Evolutionary conservation across 179 eudicot genomes (phyloP).

Genomic region (Silene noctiflora): DNA sequence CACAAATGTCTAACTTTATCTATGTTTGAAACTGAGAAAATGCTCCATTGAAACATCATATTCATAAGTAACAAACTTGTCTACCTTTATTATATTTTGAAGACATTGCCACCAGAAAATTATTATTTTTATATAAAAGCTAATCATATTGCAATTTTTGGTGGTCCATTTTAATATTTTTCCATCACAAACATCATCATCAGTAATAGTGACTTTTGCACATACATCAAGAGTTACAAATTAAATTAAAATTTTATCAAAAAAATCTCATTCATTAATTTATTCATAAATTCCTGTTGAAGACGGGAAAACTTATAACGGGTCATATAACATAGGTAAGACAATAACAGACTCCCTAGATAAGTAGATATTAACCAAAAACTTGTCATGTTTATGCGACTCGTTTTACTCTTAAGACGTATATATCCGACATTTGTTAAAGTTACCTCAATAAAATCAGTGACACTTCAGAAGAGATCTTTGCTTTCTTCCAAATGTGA

Average conservation of each 20-base stretch:
- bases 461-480: conserved; percentile 4
- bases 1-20: background rate
- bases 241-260: background rate
- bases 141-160: conserved; percentile 20
- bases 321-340: too few relatives aligned
- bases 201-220: conserved; percentile 21
- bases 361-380: too few relatives aligned
- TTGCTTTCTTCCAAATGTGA: conserved; percentile 1
- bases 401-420: too few relatives aligned
- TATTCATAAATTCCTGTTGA: background rate
- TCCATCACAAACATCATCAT: conserved; percentile 27
- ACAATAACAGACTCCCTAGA: too few relatives aligned
- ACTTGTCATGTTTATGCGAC: too few relatives aligned
- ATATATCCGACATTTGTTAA: background rate
- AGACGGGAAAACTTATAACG: background rate
- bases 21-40: conserved; percentile 9
- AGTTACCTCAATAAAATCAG: conserved; percentile 27
- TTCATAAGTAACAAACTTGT: conserved; percentile 29
- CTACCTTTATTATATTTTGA: conserved; percentile 29
- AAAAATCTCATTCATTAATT: background rate
- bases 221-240: conserved; percentile 20
- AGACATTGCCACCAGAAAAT: conserved; percentile 24
- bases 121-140: conserved; percentile 9
- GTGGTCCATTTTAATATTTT: conserved; percentile 29
- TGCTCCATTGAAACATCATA: conserved; percentile 26